These are phyloP conservation scores for Penicillium daleae DNA, from an alignment of 495 filamentous ascomycete genomes.

Conservation along the genomic window DNA sequence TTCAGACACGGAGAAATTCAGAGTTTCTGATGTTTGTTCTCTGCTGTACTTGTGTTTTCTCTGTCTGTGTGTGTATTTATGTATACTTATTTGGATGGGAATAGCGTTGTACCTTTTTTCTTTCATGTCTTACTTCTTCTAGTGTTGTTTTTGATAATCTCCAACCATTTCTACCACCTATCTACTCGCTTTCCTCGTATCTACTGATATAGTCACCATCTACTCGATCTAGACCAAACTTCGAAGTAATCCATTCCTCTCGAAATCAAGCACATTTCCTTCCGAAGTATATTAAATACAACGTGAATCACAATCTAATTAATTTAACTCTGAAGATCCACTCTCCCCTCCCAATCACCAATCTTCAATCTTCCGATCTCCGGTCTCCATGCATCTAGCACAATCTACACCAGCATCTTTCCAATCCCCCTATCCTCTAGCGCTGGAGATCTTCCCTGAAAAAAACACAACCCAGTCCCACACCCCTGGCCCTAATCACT, in stretches of 20 bases:
- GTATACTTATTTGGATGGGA: slow-evolving; percentile 12
- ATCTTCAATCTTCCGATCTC: background rate
- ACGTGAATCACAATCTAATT: background rate
- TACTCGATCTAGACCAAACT: background rate
- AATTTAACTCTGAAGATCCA: slow-evolving; percentile 10
- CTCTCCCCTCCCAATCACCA: background rate
- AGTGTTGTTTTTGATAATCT: slow-evolving; percentile 8
- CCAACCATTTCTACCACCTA: background rate
- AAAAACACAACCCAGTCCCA: background rate
- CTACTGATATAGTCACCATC: background rate
- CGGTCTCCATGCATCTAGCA: background rate
- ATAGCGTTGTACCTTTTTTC: slow-evolving; percentile 15
- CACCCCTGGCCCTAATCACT: background rate
- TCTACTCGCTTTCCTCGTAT: background rate
- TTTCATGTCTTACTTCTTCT: slow-evolving; percentile 9
- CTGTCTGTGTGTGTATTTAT: slow-evolving; percentile 3
- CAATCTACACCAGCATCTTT: background rate
- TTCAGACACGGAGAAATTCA: background rate
- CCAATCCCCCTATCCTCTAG: background rate
- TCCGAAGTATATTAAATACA: background rate
- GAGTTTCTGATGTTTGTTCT: background rate
- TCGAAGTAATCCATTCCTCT: background rate
- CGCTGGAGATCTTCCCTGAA: slow-evolving; percentile 8
- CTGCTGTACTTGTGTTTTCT: slow-evolving; percentile 1
- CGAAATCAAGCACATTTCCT: background rate